Percentiles rank a stretch among this genome's conserved stretches.
These are phyloP conservation scores for Mycena olivaceomarginata DNA, from an alignment of 768 basidiomycete species.

Conservation along the genomic window DNA sequence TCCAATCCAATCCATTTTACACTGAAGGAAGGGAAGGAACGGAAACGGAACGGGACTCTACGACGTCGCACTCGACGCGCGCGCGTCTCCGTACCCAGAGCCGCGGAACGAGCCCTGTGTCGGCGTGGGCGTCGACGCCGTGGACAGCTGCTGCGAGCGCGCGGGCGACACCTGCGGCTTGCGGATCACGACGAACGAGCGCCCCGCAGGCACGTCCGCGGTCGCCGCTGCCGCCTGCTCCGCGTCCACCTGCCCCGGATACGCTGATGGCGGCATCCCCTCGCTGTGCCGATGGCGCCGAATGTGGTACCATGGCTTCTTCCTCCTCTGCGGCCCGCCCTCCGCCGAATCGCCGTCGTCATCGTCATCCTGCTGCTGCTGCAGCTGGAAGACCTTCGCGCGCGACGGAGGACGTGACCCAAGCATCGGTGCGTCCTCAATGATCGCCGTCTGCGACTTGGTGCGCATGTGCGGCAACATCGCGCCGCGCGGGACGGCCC, in stretches of 20 bases:
- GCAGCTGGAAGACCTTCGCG: slow-evolving; percentile 27
- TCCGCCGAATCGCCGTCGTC: slow-evolving; percentile 66
- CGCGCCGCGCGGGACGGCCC: slow-evolving; percentile 74
- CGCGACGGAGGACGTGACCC: slow-evolving; percentile 42
- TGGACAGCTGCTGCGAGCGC: slow-evolving; percentile 55
- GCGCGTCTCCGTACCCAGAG: slow-evolving; percentile 36
- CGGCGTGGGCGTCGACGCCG: slow-evolving; percentile 56
- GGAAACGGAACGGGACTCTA: background rate
- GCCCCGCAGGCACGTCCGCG: slow-evolving; percentile 59
- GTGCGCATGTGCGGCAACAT: slow-evolving; percentile 83
- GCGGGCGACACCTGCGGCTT: slow-evolving; percentile 67
- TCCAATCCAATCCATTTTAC: slow-evolving; percentile 9
- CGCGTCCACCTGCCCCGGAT: slow-evolving; percentile 56
- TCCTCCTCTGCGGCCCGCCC: slow-evolving; percentile 66
- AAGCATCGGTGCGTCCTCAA: slow-evolving; percentile 75
- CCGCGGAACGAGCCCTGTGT: slow-evolving; percentile 33
- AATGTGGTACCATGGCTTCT: slow-evolving; percentile 83
- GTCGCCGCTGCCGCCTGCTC: slow-evolving; percentile 56
- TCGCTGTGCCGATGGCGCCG: slow-evolving; percentile 78
- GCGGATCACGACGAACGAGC: slow-evolving; percentile 85
- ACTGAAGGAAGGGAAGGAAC: background rate
- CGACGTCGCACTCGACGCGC: slow-evolving; percentile 46
- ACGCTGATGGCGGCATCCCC: slow-evolving; percentile 56
- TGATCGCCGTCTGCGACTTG: slow-evolving; percentile 89
- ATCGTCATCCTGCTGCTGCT: slow-evolving; percentile 47